Evolutionary conservation across 805 yeast species (phyloP).

Genomic region (Komagataella ulmi): DNA sequence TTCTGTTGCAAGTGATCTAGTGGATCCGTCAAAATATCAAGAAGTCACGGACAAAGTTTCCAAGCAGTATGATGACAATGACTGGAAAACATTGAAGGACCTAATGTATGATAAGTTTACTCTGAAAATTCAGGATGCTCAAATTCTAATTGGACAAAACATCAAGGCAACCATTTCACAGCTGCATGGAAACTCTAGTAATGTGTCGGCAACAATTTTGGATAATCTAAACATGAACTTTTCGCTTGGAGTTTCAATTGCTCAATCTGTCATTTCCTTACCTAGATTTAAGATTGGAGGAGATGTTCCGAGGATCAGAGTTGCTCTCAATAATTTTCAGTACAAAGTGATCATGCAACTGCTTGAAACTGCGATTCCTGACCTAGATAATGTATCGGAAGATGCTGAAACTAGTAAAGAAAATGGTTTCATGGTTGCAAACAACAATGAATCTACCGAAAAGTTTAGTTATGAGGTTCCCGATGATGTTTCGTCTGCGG

Average conservation of each 20-base stretch:
- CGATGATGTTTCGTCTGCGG: not conserved
- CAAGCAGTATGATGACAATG: conserved; percentile 41
- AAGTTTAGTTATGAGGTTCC: not conserved
- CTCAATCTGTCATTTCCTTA: conserved; percentile 32
- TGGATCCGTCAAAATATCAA: conserved; percentile 51
- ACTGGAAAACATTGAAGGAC: conserved; percentile 63
- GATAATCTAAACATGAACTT: conserved; percentile 68
- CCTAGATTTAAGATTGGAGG: conserved; percentile 68
- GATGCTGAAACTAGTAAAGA: conserved; percentile 16
- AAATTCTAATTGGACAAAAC: conserved; percentile 74
- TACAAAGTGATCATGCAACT: conserved; percentile 79
- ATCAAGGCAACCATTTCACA: conserved; percentile 69
- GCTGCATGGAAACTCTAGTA: conserved; percentile 31
- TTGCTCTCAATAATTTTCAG: conserved; percentile 77
- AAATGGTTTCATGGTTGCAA: conserved; percentile 11
- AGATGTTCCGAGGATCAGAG: conserved; percentile 55
- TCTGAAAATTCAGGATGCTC: conserved; percentile 71
- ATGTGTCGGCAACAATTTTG: conserved; percentile 47
- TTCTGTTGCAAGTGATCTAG: conserved; percentile 69
- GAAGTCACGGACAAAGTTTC: conserved; percentile 52
- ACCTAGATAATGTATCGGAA: conserved; percentile 19
- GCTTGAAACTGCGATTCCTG: conserved; percentile 57
- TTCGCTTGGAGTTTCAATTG: conserved; percentile 65
- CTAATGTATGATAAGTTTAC: conserved; percentile 86
- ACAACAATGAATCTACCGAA: conserved; percentile 7